These are phyloP conservation scores for Colletotrichum theobromicola DNA, from an alignment of 2,329 filamentous ascomycete genomes.

Conservation along the genomic window DNA sequence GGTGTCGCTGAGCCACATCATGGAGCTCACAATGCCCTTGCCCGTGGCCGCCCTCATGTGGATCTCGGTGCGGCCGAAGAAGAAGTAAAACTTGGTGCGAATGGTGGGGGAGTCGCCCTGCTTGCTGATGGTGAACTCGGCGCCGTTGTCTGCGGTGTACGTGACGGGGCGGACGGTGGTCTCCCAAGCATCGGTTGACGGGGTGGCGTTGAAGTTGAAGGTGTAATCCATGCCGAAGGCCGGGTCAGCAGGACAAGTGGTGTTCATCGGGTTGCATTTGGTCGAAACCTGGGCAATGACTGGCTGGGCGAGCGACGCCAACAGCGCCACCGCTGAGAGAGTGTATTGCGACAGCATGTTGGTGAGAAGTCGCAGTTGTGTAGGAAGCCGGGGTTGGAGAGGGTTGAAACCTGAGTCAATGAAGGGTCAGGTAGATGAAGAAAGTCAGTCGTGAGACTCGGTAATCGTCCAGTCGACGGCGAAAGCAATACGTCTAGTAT, in stretches of 20 bases:
- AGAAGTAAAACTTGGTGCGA: conserved; percentile 81
- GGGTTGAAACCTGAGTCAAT: background rate
- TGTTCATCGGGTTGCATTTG: conserved; percentile 77
- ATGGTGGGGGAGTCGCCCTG: conserved; percentile 80
- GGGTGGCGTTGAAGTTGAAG: conserved; percentile 70
- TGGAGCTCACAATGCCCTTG: conserved; percentile 77
- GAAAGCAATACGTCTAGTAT: conserved; percentile 11
- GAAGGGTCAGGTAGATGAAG: background rate
- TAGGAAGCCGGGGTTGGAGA: background rate
- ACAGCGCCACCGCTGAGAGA: conserved; percentile 41
- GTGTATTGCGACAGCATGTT: conserved; percentile 31
- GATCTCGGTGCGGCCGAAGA: conserved; percentile 82
- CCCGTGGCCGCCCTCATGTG: conserved; percentile 78
- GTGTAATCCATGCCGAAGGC: conserved; percentile 70
- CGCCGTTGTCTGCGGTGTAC: conserved; percentile 67
- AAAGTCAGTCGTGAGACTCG: background rate
- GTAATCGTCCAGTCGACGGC: background rate
- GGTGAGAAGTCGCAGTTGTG: background rate
- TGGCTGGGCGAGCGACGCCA: conserved; percentile 49
- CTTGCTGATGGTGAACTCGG: conserved; percentile 73
- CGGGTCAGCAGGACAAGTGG: conserved; percentile 71
- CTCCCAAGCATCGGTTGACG: conserved; percentile 68
- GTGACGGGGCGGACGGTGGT: conserved; percentile 69
- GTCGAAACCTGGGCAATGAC: conserved; percentile 76
- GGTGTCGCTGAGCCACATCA: conserved; percentile 84